phyloP scores from a whole-genome alignment of 768 basidiomycete species.

The Stropharia rugosoannulata region DNA sequence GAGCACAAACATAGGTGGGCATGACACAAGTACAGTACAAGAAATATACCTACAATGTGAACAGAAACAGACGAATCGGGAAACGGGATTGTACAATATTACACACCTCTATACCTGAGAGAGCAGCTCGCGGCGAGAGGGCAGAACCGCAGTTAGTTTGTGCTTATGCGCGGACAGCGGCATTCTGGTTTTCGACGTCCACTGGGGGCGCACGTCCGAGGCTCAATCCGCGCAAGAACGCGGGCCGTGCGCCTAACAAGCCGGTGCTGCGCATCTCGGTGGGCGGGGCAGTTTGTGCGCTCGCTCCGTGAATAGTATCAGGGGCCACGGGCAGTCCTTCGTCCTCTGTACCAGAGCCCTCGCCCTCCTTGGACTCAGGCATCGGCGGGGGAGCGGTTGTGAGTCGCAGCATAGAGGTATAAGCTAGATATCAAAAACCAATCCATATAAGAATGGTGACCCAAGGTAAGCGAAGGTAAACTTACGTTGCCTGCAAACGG shows the following conservation, averaged over 20 bases:
- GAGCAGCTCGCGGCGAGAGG: no score
- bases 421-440: constrained; percentile 47
- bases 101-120: no score
- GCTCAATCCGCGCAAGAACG: constrained; percentile 30
- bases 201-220: constrained; percentile 12
- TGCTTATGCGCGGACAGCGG: constrained; percentile 18
- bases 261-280: constrained; percentile 20
- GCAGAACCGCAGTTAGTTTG: neutral
- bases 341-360: constrained; percentile 20
- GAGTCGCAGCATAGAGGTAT: constrained; percentile 84
- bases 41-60: no score
- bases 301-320: constrained; percentile 3
- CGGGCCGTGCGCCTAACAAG: constrained; percentile 24
- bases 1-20: no score
- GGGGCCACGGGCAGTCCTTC: constrained; percentile 13
- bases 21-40: no score
- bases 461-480: constrained; percentile 14
- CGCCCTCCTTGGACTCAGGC: constrained; percentile 22
- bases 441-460: neutral
- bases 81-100: no score
- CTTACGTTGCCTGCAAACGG: constrained; percentile 93
- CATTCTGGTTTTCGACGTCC: constrained; percentile 33
- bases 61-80: no score
- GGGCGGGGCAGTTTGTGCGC: neutral
- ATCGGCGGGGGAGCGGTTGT: constrained; percentile 62